Evolutionary conservation across 176 grass and related monocot genomes (phyloP).

Genomic region (Musa schizocarpa): DNA sequence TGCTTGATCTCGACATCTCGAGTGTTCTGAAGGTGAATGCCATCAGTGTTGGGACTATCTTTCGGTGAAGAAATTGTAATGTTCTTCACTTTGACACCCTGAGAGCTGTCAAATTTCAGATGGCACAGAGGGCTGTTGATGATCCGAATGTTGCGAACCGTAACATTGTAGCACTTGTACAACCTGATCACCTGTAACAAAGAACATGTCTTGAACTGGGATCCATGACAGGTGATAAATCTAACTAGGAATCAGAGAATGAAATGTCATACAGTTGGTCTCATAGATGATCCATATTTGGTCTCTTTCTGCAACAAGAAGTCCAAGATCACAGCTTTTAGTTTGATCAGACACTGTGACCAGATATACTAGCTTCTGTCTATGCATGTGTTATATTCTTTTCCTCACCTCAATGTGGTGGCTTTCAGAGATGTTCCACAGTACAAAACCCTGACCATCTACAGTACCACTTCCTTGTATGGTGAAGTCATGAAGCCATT

Average conservation of each 20-base stretch:
- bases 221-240: not conserved
- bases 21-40: constrained; percentile 76
- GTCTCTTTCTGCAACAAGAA: constrained; percentile 14
- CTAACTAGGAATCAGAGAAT: not conserved
- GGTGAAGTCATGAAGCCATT: constrained; percentile 53
- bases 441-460: constrained; percentile 33
- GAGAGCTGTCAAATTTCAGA: constrained; percentile 72
- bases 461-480: constrained; percentile 46
- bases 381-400: not conserved
- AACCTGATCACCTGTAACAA: constrained; percentile 43
- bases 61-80: constrained; percentile 47
- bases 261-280: constrained; percentile 20
- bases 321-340: not conserved
- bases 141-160: constrained; percentile 32
- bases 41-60: constrained; percentile 55
- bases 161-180: constrained; percentile 51
- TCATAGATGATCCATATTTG: not conserved
- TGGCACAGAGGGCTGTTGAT: constrained; percentile 63
- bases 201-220: not conserved
- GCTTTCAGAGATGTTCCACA: constrained; percentile 23
- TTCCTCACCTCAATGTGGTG: constrained; percentile 22
- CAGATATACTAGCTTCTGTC: not conserved
- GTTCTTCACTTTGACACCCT: constrained; percentile 49
- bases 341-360: not conserved
- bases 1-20: constrained; percentile 52